Evolutionary conservation across 345 rosid genomes (phyloP), one percentile per base, ranked within the genome.

Genomic region (Carallia pectinifolia): DNA sequence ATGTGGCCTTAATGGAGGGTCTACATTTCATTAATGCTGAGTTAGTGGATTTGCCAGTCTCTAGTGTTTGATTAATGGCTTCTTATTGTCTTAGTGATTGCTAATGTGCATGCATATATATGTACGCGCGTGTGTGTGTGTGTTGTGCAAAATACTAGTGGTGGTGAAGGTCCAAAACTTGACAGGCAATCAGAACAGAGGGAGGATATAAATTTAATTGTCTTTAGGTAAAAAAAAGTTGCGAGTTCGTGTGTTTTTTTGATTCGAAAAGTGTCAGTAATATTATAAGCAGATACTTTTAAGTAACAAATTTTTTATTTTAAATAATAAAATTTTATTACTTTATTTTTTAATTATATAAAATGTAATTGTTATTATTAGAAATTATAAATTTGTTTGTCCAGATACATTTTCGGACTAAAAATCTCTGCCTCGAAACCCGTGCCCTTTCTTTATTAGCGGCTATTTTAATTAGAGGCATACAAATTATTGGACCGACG

Each of bases 11-110:
- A 76, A 76, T 81, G 78, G 56, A 66, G 70, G 91, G 88, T 79
- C 79, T 58, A 62, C 76, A 54, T 79, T 80, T 82, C 79, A 79
- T 87, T 82, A 83, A 83, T 77, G 75, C 2, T 23, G 68, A 36
- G 61, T 31, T 54, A 76, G 82, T 79, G 84, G 89, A 70, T 79
- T 81, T 81, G 73, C 73, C 77, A 10, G 12, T 27, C 15, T 7
- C 64, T 63, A 72, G 65, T 76, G 69, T 27, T 62, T 50, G 40
- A 62, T 65, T 37, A 65, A 54, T 58, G 80, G 76, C 73, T 72
- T 59, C 64, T 73, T 67, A 44, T 37, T 19, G 66, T 58, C 71
- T 44, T 69, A 58, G 56, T 70, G 74, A 61, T 40, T 31, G 79
- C 59, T 68, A 10, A 23, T 9, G 60, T 56, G 4, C 34, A 62